A percentile compares a stretch with the other conserved stretches of the same genome.
Evolutionary conservation across 305 asterid genomes (phyloP).

Genomic region (Petunia hybrid): DNA sequence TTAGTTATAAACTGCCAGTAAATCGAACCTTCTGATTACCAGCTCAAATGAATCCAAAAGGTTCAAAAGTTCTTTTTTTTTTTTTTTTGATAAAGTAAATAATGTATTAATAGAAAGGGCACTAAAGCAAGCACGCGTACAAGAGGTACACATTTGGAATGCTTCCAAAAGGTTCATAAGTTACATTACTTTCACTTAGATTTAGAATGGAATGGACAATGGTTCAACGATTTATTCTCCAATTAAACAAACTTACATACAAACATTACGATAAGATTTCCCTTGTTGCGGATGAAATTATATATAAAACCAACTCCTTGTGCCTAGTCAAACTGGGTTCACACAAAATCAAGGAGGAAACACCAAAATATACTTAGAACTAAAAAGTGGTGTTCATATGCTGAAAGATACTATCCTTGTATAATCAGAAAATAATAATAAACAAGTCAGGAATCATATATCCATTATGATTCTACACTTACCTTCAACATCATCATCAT

Average conservation of each 20-base stretch:
- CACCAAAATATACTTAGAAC: background rate
- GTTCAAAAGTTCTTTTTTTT: too few species aligned
- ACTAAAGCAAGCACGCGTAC: too few species aligned
- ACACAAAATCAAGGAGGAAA: slow-evolving; percentile 1
- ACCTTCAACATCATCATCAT: slow-evolving; percentile 81
- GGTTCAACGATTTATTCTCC: background rate
- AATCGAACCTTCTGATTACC: background rate
- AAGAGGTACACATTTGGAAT: too few species aligned
- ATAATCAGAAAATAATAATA: background rate
- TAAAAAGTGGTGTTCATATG: background rate
- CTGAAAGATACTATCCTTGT: background rate
- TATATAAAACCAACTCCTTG: background rate
- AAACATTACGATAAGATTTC: background rate
- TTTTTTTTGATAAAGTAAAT: too few species aligned
- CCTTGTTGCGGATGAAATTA: background rate
- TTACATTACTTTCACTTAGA: too few species aligned
- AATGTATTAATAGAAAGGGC: too few species aligned
- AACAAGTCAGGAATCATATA: background rate
- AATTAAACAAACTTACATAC: background rate
- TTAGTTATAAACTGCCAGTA: background rate
- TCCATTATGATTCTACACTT: slow-evolving; percentile 26
- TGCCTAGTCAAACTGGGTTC: background rate
- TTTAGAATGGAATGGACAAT: too few species aligned
- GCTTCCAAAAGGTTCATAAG: too few species aligned
- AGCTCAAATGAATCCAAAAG: background rate